Evolutionary conservation across 139 green algal species (phyloP), one percentile per base, ranked within the genome.

Genomic region (Bryopsis sp.): DNA sequence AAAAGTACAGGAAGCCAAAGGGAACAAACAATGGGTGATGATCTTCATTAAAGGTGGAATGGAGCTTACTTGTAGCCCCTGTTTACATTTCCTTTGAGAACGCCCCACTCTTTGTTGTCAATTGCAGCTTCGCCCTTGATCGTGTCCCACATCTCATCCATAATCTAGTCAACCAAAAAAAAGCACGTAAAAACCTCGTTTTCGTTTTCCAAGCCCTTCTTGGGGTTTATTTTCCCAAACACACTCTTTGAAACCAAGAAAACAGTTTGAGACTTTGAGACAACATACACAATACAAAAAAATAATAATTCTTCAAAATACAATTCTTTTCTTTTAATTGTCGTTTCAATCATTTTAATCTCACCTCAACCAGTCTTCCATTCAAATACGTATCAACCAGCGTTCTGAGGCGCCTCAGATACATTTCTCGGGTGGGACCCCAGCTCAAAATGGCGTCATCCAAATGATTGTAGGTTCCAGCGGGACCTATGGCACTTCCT

Each of bases 391-490:
- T 22, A 47, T 96, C 88, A 57, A 91, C 88, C 39, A 96, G 74
- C 1, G 83, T 92, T 5, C 88, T 70, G 29, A 96, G 73, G 19
- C 90, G 74, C 19, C 90, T 76, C 72, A 95, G 36, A 79, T 94
- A 95, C 90, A 97, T 96, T 1, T 70, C 67, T 2, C 87, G 80
- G 0, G 85, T 91, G n/a, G 58, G 63, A 0, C 72, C 1, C 32
- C 28, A 37, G 66, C 82, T 76, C 46, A 95, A 60, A 1, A 97
- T 54, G 7, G 86, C 82, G 65, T 96, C 87, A 36, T 84, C 78
- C 1, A 97, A 76, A 74, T 93, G 81, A 81, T 96, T 96, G 79
- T 88, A 97, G 0, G 85, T 93, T 26, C 83, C 82, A 1, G 58
- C 11, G 0, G 85, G 74, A 19, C 86, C 86, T 8, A 54, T 64